Evolutionary conservation across 192 early-diverging fungal genomes (phyloP).

Genomic region (Phycomyces nitens): DNA sequence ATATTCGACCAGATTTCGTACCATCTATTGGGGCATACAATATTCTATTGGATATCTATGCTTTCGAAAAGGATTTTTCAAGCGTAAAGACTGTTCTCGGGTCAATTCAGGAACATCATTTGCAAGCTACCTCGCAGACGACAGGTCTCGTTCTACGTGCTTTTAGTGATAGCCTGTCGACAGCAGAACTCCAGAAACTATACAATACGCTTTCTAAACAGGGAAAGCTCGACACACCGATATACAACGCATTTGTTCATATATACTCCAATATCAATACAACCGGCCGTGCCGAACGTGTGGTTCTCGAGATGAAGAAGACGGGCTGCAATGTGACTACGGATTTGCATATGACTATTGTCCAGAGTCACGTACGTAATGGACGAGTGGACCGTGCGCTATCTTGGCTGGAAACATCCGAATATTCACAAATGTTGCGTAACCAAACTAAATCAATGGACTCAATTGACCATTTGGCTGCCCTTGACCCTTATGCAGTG

Average conservation of each 20-base stretch:
- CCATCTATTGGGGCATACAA: no score
- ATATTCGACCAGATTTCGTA: no score
- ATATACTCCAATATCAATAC: not conserved
- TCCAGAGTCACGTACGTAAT: slow-evolving; percentile 1
- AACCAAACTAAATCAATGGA: no score
- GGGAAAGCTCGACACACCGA: not conserved
- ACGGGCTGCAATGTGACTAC: not conserved
- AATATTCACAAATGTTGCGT: not conserved
- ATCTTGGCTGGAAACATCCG: not conserved
- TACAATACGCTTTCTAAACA: not conserved
- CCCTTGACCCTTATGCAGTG: slow-evolving; percentile 1
- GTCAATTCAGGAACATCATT: slow-evolving; percentile 1
- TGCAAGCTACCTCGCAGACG: slow-evolving; percentile 4
- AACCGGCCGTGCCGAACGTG: not conserved
- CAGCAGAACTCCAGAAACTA: not conserved
- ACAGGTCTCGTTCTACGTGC: not conserved
- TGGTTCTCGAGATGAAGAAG: not conserved
- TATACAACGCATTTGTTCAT: slow-evolving; percentile 5
- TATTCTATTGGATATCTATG: slow-evolving; percentile 1
- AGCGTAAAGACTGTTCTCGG: not conserved
- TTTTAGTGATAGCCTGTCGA: not conserved
- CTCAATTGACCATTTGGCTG: not conserved
- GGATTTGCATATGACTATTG: not conserved
- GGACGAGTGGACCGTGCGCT: not conserved
- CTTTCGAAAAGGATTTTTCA: slow-evolving; percentile 1